phyloP scores from a whole-genome alignment of 192 early-diverging fungal genomes.

The Dimargaris verticillata region DNA sequence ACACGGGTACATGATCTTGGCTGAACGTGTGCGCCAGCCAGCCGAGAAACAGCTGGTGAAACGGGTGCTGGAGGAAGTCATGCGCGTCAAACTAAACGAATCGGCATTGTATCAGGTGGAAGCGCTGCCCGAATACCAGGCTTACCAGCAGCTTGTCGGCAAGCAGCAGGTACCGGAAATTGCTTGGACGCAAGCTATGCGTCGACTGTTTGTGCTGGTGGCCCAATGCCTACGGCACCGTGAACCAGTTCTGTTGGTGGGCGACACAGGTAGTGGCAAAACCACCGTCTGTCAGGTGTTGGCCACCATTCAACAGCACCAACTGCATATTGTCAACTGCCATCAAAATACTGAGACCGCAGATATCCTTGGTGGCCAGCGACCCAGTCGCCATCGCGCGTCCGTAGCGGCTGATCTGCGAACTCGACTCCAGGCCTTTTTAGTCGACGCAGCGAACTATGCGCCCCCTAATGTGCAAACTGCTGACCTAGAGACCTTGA shows the following conservation, averaged over 20 bases:
- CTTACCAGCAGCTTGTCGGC: conserved; percentile 6
- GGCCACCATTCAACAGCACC: conserved; percentile 37
- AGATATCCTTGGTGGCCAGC: conserved; percentile 85
- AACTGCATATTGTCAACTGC: conserved; percentile 83
- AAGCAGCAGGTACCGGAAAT: conserved; percentile 20
- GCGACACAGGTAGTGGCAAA: conserved; percentile 97
- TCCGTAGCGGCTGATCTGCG: conserved; percentile 32
- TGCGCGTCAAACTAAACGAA: conserved; percentile 48
- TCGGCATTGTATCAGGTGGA: conserved; percentile 10
- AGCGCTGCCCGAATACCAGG: conserved; percentile 25
- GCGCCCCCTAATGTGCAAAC: not conserved
- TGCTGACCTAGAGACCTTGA: not conserved
- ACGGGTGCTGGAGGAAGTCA: conserved; percentile 66
- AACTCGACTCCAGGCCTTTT: conserved; percentile 17
- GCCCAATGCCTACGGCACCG: conserved; percentile 56
- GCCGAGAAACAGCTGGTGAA: conserved; percentile 72
- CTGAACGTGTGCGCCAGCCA: conserved; percentile 65
- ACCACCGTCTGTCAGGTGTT: conserved; percentile 95
- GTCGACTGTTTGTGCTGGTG: conserved; percentile 72
- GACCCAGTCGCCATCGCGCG: conserved; percentile 69
- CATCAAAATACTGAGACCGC: conserved; percentile 91
- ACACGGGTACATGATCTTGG: conserved; percentile 89
- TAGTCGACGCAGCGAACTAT: not conserved
- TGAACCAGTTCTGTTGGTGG: conserved; percentile 89
- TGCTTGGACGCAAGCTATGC: conserved; percentile 94